Percentiles rank a stretch among this genome's conserved stretches.
These are phyloP conservation scores for Talaromyces borbonicus DNA, from an alignment of 495 filamentous ascomycete genomes.

Conservation along the genomic window DNA sequence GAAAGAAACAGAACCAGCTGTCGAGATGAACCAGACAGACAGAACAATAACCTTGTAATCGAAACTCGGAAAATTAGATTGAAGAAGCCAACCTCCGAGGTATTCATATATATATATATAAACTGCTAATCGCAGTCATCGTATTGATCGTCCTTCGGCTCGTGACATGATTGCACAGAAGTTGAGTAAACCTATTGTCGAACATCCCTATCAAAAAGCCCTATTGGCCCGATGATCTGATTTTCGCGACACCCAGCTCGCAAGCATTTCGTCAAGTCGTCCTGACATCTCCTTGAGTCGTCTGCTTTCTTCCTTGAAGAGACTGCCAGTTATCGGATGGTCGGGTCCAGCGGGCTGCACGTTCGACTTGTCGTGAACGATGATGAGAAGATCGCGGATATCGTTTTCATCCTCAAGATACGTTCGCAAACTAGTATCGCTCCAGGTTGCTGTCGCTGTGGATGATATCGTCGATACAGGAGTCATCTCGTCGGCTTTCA, in stretches of 20 bases:
- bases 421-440: slow-evolving; percentile 68
- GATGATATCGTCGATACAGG: slow-evolving; percentile 33
- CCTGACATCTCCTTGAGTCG: slow-evolving; percentile 72
- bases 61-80: no score
- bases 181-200: no score
- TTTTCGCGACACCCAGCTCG: slow-evolving; percentile 60
- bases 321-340: slow-evolving; percentile 68
- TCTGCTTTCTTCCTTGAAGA: slow-evolving; percentile 80
- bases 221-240: slow-evolving; percentile 3
- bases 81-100: no score
- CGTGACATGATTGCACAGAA: no score
- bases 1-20: no score
- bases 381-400: slow-evolving; percentile 78
- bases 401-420: slow-evolving; percentile 92
- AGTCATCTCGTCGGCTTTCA: slow-evolving; percentile 20
- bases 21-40: no score
- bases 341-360: slow-evolving; percentile 65
- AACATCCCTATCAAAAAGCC: slow-evolving; percentile 5
- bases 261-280: slow-evolving; percentile 77
- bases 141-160: no score
- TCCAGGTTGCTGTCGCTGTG: slow-evolving; percentile 53
- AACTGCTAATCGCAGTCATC: no score
- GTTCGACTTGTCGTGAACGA: slow-evolving; percentile 84
- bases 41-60: no score
- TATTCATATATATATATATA: no score